Conservation (phyloP, 129 eudicot species). For the sunflower (Helianthus annuus) region DNA sequence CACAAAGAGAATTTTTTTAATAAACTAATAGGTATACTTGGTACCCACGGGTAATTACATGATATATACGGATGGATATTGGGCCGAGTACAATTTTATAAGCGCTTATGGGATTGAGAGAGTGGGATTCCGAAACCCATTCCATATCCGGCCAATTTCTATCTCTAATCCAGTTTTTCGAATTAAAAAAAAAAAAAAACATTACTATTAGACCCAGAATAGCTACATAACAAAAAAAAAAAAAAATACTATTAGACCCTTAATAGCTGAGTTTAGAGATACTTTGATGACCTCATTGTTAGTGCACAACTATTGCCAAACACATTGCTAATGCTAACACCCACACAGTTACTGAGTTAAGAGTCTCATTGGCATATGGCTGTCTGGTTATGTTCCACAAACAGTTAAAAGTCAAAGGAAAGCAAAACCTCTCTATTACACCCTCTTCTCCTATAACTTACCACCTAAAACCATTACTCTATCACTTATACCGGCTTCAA, state of each 20-base stretch:
- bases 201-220: too few species aligned
- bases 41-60: too few species aligned
- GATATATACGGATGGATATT: too few species aligned
- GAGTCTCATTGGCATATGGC: neutral
- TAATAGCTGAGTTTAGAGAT: neutral
- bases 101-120: too few species aligned
- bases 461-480: constrained; percentile 26
- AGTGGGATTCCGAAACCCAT: too few species aligned
- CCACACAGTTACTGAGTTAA: neutral
- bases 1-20: too few species aligned
- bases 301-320: neutral
- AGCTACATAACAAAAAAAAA: too few species aligned
- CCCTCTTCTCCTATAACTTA: constrained; percentile 21
- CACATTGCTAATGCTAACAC: neutral
- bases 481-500: constrained; percentile 9
- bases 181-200: too few species aligned
- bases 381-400: constrained; percentile 3
- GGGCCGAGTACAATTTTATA: too few species aligned
- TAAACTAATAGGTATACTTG: too few species aligned
- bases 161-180: too few species aligned
- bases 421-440: constrained; percentile 30
- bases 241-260: neutral
- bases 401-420: neutral
- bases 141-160: too few species aligned
- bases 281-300: neutral